These are phyloP conservation scores for Beta corolliflora DNA, from an alignment of 179 eudicot species.

Conservation along the genomic window DNA sequence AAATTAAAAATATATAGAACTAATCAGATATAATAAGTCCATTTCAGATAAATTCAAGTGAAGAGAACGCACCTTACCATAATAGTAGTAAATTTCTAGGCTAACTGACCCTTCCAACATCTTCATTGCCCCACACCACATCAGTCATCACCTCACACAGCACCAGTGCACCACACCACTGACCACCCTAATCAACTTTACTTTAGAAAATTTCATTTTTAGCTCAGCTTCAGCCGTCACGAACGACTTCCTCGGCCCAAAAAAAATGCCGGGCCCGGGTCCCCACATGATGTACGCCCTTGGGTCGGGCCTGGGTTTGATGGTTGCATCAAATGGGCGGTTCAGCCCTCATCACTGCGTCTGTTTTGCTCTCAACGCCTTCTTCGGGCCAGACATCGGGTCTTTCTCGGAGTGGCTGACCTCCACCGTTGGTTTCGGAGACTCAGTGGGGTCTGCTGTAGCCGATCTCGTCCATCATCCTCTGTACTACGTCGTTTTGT, in stretches of 20 bases:
- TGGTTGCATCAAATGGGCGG: conserved; percentile 60
- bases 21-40: too few species aligned
- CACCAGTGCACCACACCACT: too few species aligned
- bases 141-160: too few species aligned
- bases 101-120: too few species aligned
- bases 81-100: too few species aligned
- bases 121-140: too few species aligned
- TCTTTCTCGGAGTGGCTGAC: conserved; percentile 84
- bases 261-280: conserved; percentile 86
- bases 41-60: too few species aligned
- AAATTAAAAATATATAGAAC: too few species aligned
- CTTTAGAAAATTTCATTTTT: neutral
- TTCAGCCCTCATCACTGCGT: conserved; percentile 88
- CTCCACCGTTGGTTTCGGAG: conserved; percentile 47
- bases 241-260: neutral
- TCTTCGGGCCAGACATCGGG: conserved; percentile 94
- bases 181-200: too few species aligned
- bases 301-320: conserved; percentile 60
- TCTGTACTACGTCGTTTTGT: conserved; percentile 53
- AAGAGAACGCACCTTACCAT: too few species aligned
- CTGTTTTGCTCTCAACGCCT: conserved; percentile 79
- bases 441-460: conserved; percentile 42
- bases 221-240: neutral
- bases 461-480: conserved; percentile 68
- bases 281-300: conserved; percentile 88